These are phyloP conservation scores for Suillus subaureus DNA, from an alignment of 768 basidiomycete species.

Conservation along the genomic window DNA sequence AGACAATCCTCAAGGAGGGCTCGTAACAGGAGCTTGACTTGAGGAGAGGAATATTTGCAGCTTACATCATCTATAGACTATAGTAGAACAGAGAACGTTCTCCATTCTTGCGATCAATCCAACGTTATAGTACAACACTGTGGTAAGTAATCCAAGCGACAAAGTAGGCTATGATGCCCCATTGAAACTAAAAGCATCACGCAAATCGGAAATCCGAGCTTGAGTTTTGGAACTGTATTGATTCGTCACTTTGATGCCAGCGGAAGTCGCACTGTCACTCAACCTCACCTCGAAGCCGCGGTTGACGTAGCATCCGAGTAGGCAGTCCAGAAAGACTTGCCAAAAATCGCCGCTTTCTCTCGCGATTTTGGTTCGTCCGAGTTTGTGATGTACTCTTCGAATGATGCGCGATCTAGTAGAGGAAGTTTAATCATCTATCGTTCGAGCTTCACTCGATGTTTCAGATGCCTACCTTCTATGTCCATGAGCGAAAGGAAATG, in stretches of 20 bases:
- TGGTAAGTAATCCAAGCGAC: not conserved
- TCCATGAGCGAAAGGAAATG: slow-evolving; percentile 4
- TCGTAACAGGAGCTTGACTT: not conserved
- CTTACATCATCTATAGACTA: not conserved
- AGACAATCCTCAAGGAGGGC: not conserved
- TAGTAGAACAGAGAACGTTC: not conserved
- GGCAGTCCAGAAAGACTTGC: slow-evolving; percentile 1
- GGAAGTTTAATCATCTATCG: too few relatives aligned
- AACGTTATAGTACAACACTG: not conserved
- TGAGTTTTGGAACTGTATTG: not conserved
- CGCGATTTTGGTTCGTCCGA: slow-evolving; percentile 4
- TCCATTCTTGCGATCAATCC: not conserved
- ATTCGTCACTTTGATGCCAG: not conserved
- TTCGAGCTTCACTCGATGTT: not conserved
- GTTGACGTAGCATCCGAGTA: not conserved
- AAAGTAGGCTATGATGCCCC: not conserved
- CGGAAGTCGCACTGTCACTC: not conserved
- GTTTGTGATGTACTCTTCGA: not conserved
- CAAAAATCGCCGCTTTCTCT: not conserved
- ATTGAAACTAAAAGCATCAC: slow-evolving; percentile 1
- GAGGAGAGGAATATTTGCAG: not conserved
- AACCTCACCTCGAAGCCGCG: slow-evolving; percentile 4
- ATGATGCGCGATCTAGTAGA: not conserved
- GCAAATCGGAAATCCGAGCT: slow-evolving; percentile 2
- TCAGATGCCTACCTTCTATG: not conserved